Percentiles rank a stretch among this genome's conserved stretches.
Conservation (phyloP, 805 yeast genomes). For the Candida quercuum region DNA sequence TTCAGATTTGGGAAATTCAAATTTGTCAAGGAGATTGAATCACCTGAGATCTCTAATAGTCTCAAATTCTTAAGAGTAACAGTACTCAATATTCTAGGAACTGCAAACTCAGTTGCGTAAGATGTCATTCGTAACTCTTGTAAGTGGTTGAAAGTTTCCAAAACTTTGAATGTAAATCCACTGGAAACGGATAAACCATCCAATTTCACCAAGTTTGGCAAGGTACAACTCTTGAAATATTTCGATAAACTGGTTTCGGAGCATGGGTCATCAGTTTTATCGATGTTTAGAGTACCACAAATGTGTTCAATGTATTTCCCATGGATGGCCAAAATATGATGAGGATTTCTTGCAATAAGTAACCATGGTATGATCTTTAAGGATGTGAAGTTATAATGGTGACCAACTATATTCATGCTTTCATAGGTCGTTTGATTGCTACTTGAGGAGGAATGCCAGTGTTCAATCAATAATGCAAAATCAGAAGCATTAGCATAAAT, state of each 20-base stretch:
- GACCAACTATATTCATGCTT: not conserved
- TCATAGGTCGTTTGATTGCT: not conserved
- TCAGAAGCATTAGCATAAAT: conserved; percentile 6
- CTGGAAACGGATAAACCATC: not conserved
- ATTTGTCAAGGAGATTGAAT: conserved; percentile 1
- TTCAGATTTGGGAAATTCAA: conserved; percentile 2
- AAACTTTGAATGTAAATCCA: conserved; percentile 1
- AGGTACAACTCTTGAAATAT: not conserved
- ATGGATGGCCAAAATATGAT: not conserved
- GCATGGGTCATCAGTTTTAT: conserved; percentile 1
- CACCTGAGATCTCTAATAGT: conserved; percentile 1
- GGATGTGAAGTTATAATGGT: not conserved
- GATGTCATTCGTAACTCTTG: not conserved
- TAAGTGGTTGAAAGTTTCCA: conserved; percentile 1
- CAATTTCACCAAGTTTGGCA: not conserved
- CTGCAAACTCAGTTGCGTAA: not conserved
- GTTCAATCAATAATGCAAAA: conserved; percentile 3
- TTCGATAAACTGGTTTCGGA: not conserved
- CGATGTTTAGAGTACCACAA: conserved; percentile 1
- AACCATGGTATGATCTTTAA: conserved; percentile 1
- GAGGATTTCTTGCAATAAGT: conserved; percentile 2
- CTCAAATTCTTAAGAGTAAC: not conserved
- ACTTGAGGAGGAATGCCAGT: not conserved
- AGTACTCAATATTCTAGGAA: not conserved
- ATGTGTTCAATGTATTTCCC: not conserved